Evolutionary conservation across 371 early-diverging fungal genomes (phyloP).

Genomic region (Lichtheimia ornata): DNA sequence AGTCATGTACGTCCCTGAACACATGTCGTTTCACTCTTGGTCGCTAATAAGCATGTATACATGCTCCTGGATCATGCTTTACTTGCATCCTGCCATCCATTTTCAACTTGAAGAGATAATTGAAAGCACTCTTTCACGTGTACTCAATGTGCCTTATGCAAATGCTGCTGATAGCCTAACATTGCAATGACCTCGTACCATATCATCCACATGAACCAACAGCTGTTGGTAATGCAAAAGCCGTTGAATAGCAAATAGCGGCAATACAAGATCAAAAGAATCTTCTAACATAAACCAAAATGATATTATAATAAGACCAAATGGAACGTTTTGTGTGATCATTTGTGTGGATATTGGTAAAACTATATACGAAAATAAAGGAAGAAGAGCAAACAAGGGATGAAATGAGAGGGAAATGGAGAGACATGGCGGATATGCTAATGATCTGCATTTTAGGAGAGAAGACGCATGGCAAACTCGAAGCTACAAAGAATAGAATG

Average conservation of each 20-base stretch:
- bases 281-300: neutral
- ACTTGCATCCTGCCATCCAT: neutral
- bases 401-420: neutral
- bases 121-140: too few species aligned
- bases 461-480: constrained; percentile 53
- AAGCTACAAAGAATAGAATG: constrained; percentile 22
- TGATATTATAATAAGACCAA: neutral
- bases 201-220: too few species aligned
- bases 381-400: constrained; percentile 4
- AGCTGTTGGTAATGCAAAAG: too few species aligned
- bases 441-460: constrained; percentile 17
- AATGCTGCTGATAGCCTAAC: too few species aligned
- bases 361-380: neutral
- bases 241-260: neutral
- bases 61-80: neutral
- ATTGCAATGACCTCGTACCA: too few species aligned
- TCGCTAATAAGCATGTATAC: neutral
- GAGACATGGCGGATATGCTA: neutral
- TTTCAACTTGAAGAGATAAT: too few species aligned
- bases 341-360: neutral
- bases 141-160: too few species aligned
- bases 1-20: neutral
- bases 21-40: neutral
- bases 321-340: neutral
- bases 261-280: neutral